Base-by-base conservation (phyloP, 768 basidiomycete species). In the Hericium coralloides region DNA sequence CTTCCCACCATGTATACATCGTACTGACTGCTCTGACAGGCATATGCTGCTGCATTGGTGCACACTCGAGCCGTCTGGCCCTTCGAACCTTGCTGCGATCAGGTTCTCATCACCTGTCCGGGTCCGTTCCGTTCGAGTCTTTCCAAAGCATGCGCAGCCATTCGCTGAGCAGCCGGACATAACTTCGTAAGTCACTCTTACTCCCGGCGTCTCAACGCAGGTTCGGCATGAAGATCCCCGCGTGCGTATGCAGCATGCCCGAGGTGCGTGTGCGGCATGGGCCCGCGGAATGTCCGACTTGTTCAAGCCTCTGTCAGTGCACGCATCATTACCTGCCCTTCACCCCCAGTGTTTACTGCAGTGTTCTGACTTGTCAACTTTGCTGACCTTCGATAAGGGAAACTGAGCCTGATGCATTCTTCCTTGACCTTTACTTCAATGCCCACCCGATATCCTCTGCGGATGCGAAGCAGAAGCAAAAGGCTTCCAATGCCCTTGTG, bases 391-490 rank as follows among this genome's bases (percentile, higher is more conserved):
- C 50, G 4, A 50, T 55, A 45, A 90, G 89, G 55, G 72, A 74
- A 58, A 92, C 89, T 25, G 80, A 85, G 59, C 89, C 88, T 0
- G 78, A 81, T 6, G 78, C 85, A 0, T 90, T 91, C 72, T 85
- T 82, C 64, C 73, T 89, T 17, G 80, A 90, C 55, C 72, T 90
- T 9, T 89, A 81, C 68, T 84, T 92, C 71, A 90, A 89, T 70
- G 83, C 86, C 0, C 79, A 82, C 31, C 76, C 81, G 1, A 72
- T 81, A 4, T 59, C 72, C 22, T 76, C 76, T 5, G 64, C 72
- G 1, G 70, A 75, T 47, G 67, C 67, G 3, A 84, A 81, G 65
- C 80, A 79, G 52, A 87, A 81, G 60, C 79, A 79, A 56, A 82
- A 82, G 59, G 74, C 82, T 0, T 77, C 82, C 23, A 92, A 92